Percentiles rank a stretch among this genome's conserved stretches.
These are phyloP conservation scores for Hibiscus syriacus DNA, from an alignment of 345 rosid species.

Conservation along the genomic window DNA sequence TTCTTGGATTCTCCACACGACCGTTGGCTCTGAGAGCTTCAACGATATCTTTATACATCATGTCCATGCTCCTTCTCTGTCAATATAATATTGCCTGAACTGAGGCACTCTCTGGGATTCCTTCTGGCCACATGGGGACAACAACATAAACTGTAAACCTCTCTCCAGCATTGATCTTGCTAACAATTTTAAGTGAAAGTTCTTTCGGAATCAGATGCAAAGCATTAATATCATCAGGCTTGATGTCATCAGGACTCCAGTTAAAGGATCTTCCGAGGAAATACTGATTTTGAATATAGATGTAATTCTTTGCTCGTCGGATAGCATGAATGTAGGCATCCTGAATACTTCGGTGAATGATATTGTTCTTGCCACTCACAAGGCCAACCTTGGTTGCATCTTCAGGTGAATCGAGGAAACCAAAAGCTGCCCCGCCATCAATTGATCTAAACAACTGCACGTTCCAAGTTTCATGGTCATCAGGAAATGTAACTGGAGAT, in stretches of 20 bases:
- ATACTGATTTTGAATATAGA: constrained; percentile 93
- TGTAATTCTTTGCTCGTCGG: constrained; percentile 88
- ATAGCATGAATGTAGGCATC: constrained; percentile 94
- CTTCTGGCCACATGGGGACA: constrained; percentile 99
- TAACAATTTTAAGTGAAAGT: constrained; percentile 83
- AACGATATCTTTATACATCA: constrained; percentile 84
- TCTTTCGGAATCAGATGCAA: constrained; percentile 92
- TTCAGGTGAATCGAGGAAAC: constrained; percentile 94
- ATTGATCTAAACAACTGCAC: constrained; percentile 95
- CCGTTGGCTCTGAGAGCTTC: constrained; percentile 73
- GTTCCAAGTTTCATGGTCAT: constrained; percentile 84
- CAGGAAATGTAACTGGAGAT: constrained; percentile 67
- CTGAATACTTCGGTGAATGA: constrained; percentile 92
- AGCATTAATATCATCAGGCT: constrained; percentile 83
- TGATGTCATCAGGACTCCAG: constrained; percentile 79
- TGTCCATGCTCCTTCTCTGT: constrained; percentile 94
- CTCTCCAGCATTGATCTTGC: constrained; percentile 88
- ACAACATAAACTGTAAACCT: constrained; percentile 77
- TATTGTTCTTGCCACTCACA: constrained; percentile 91
- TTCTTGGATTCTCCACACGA: constrained; percentile 65
- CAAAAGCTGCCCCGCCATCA: constrained; percentile 98
- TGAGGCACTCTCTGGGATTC: constrained; percentile 81
- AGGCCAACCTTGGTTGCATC: constrained; percentile 94
- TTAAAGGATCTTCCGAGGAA: constrained; percentile 87
- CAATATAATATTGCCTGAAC: constrained; percentile 96